These are phyloP conservation scores for Stagonosporopsis vannaccii DNA, from an alignment of 2,329 filamentous ascomycete species.

Conservation along the genomic window DNA sequence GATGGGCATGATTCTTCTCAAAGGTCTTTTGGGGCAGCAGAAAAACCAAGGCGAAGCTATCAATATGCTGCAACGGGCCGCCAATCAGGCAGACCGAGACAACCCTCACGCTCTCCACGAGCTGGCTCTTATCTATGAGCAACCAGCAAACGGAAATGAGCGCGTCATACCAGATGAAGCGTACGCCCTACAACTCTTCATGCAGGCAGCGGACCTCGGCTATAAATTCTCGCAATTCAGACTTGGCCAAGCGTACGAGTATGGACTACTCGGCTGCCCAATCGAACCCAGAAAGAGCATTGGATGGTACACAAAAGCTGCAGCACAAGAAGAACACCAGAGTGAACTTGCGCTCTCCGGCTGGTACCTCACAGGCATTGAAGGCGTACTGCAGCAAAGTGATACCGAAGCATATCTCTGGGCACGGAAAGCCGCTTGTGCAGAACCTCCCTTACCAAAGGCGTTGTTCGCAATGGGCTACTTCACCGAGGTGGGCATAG, in stretches of 20 bases:
- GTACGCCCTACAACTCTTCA: slow-evolving; percentile 83
- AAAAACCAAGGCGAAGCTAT: slow-evolving; percentile 85
- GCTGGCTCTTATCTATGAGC: slow-evolving; percentile 70
- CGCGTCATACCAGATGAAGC: slow-evolving; percentile 79
- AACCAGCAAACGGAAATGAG: slow-evolving; percentile 64
- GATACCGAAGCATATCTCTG: slow-evolving; percentile 97
- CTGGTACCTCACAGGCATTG: slow-evolving; percentile 90
- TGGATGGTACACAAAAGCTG: slow-evolving; percentile 91
- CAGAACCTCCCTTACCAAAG: slow-evolving; percentile 78
- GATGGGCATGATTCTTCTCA: slow-evolving; percentile 93
- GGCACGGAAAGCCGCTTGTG: slow-evolving; percentile 90
- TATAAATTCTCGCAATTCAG: slow-evolving; percentile 97
- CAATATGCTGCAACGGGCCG: slow-evolving; percentile 90
- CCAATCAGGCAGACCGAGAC: slow-evolving; percentile 83
- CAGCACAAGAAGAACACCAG: slow-evolving; percentile 92
- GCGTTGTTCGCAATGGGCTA: slow-evolving; percentile 99
- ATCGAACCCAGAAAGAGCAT: slow-evolving; percentile 87
- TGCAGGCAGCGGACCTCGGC: slow-evolving; percentile 83
- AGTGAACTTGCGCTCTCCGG: slow-evolving; percentile 70
- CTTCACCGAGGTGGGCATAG: slow-evolving; percentile 95
- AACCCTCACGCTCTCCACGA: slow-evolving; percentile 97
- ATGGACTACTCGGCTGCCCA: slow-evolving; percentile 80
- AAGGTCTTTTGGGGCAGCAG: slow-evolving; percentile 88
- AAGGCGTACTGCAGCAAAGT: slow-evolving; percentile 86
- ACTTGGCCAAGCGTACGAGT: slow-evolving; percentile 87